These are phyloP conservation scores for Tuber melanosporum DNA, from an alignment of 495 filamentous ascomycete species.

Conservation along the genomic window DNA sequence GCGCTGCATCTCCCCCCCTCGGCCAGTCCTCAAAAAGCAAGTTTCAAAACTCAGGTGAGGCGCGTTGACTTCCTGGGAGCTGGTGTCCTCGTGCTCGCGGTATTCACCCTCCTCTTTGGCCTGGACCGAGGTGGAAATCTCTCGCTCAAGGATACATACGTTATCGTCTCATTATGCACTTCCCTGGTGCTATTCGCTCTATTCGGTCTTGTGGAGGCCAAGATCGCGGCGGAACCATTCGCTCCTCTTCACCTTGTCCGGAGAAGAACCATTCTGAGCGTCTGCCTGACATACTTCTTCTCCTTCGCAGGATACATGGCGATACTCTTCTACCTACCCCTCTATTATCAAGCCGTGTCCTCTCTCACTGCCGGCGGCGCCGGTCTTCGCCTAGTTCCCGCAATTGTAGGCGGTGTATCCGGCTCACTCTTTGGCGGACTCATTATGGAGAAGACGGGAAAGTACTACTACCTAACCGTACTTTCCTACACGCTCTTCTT, in stretches of 20 bases:
- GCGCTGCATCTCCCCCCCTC: constrained; percentile 58
- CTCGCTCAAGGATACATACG: constrained; percentile 57
- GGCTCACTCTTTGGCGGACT: constrained; percentile 65
- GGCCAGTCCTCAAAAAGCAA: constrained; percentile 40
- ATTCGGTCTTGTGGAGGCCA: constrained; percentile 66
- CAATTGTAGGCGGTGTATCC: constrained; percentile 56
- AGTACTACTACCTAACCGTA: constrained; percentile 70
- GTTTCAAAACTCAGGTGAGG: constrained; percentile 53
- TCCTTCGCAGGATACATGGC: constrained; percentile 61
- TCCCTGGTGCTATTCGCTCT: constrained; percentile 57
- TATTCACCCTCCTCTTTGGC: constrained; percentile 65
- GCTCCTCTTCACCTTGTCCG: constrained; percentile 76
- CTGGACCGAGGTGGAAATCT: constrained; percentile 74
- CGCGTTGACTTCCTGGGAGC: constrained; percentile 78
- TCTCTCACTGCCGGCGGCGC: constrained; percentile 59
- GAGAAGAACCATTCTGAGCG: constrained; percentile 59
- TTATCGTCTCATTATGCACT: constrained; percentile 54
- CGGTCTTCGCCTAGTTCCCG: constrained; percentile 62
- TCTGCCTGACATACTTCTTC: constrained; percentile 72
- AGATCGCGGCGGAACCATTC: constrained; percentile 68
- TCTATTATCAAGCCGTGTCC: constrained; percentile 72
- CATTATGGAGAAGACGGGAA: constrained; percentile 69
- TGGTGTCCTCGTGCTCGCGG: constrained; percentile 60
- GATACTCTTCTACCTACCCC: constrained; percentile 65
- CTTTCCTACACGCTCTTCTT: constrained; percentile 51